A percentile compares a stretch with the other conserved stretches of the same genome.
These are phyloP conservation scores for Pelargonium australe DNA, from an alignment of 441 rosid genomes.

Conservation along the genomic window DNA sequence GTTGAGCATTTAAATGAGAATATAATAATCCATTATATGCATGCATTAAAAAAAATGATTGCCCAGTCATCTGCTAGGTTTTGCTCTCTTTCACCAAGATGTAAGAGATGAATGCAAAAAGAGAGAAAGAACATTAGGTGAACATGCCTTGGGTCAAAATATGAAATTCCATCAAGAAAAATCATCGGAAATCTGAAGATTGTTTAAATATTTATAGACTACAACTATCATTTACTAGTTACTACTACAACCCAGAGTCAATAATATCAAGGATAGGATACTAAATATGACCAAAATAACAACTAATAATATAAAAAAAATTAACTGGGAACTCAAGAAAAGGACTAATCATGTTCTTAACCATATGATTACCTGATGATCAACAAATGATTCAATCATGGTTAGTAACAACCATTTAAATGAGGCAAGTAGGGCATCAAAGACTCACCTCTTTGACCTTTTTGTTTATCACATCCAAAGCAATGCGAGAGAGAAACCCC, in stretches of 20 bases:
- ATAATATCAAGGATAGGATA: no score
- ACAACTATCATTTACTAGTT: no score
- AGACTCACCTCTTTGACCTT: slow-evolving; percentile 79
- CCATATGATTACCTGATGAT: background rate
- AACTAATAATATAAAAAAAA: background rate
- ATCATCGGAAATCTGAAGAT: background rate
- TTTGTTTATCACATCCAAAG: slow-evolving; percentile 66
- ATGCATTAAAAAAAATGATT: background rate
- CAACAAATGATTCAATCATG: background rate
- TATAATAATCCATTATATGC: background rate
- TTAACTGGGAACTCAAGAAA: background rate
- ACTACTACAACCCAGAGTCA: no score
- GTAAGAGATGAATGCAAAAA: background rate
- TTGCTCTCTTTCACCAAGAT: background rate
- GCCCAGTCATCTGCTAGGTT: background rate
- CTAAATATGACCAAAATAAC: background rate
- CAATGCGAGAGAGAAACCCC: slow-evolving; percentile 79
- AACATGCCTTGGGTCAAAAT: background rate
- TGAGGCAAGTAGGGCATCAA: slow-evolving; percentile 12
- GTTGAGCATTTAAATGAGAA: background rate
- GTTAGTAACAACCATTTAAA: background rate
- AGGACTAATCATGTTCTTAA: no score
- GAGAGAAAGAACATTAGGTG: background rate
- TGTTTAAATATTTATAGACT: background rate
- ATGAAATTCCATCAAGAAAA: background rate